Conservation (phyloP, 441 rosid species). For the Rhodomyrtus psidioides region DNA sequence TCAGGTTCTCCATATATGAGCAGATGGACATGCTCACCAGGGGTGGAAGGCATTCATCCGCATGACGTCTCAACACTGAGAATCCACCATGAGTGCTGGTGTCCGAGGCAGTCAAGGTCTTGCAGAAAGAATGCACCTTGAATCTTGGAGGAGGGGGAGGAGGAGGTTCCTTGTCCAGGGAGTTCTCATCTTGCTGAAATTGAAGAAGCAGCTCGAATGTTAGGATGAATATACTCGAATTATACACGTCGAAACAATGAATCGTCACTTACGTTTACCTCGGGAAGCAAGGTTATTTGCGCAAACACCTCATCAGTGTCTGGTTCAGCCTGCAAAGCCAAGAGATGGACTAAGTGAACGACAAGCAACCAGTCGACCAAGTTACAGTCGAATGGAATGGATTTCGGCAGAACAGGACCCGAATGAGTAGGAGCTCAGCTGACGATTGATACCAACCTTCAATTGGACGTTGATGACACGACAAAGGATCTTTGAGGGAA, state of each 20-base stretch:
- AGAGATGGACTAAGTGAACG: not conserved
- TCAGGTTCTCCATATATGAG: not conserved
- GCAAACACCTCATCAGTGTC: not conserved
- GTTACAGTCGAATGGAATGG: not conserved
- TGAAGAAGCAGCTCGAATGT: not conserved
- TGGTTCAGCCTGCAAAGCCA: not conserved
- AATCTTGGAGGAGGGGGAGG: not conserved
- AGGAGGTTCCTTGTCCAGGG: not conserved
- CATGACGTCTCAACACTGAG: not conserved
- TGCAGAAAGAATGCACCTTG: not conserved
- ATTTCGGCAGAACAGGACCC: too few relatives aligned
- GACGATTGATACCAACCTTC: conserved; percentile 33
- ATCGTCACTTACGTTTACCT: not conserved
- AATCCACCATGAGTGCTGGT: not conserved
- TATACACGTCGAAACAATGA: not conserved
- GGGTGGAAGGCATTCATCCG: not conserved
- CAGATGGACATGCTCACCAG: not conserved
- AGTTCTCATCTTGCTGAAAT: not conserved
- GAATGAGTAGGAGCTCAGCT: not conserved
- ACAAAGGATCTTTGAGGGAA: not conserved
- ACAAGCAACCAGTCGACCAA: not conserved
- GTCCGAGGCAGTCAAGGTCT: not conserved
- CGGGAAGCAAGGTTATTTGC: not conserved
- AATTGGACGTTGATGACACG: conserved; percentile 34
- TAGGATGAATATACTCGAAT: not conserved